Percentiles rank a stretch among this genome's conserved stretches.
phyloP scores from a whole-genome alignment of 495 filamentous ascomycete species.

The Jackrogersella minutella region DNA sequence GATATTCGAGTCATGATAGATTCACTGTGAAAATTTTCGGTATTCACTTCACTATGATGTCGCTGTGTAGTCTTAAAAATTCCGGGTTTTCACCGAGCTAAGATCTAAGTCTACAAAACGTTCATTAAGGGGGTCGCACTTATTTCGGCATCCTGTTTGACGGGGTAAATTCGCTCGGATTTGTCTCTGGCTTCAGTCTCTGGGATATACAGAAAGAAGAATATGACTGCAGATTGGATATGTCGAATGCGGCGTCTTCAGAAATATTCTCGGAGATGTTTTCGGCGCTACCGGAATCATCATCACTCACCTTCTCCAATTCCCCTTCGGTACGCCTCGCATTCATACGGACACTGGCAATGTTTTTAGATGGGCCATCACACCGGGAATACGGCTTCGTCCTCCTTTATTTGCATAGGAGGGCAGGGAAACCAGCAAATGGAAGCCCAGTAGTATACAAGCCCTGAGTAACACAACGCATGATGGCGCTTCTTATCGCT shows the following conservation, averaged over 20 bases:
- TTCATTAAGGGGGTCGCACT: slow-evolving; percentile 12
- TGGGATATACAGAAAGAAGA: background rate
- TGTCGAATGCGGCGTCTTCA: background rate
- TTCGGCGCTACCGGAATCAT: slow-evolving; percentile 13
- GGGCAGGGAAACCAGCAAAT: slow-evolving; percentile 6
- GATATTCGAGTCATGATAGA: background rate
- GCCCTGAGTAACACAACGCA: slow-evolving; percentile 25
- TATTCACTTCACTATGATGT: slow-evolving; percentile 5
- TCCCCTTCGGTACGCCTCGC: slow-evolving; percentile 14
- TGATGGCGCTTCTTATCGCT: slow-evolving; percentile 15
- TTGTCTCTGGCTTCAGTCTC: background rate
- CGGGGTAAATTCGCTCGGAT: slow-evolving; percentile 25
- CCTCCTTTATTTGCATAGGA: background rate
- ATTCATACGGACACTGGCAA: background rate
- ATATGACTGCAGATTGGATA: slow-evolving; percentile 7
- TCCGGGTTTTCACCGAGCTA: slow-evolving; percentile 37
- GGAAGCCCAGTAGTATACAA: slow-evolving; percentile 10
- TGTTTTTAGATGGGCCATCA: background rate
- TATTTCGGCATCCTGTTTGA: slow-evolving; percentile 27
- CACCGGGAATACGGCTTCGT: slow-evolving; percentile 2
- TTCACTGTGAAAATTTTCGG: background rate
- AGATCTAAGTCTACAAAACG: background rate
- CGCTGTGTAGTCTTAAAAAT: slow-evolving; percentile 7
- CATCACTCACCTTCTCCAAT: background rate
- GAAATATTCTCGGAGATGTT: background rate